Conservation (phyloP, 164 flowering plant species). For the Tetrastigma voinierianum region DNA sequence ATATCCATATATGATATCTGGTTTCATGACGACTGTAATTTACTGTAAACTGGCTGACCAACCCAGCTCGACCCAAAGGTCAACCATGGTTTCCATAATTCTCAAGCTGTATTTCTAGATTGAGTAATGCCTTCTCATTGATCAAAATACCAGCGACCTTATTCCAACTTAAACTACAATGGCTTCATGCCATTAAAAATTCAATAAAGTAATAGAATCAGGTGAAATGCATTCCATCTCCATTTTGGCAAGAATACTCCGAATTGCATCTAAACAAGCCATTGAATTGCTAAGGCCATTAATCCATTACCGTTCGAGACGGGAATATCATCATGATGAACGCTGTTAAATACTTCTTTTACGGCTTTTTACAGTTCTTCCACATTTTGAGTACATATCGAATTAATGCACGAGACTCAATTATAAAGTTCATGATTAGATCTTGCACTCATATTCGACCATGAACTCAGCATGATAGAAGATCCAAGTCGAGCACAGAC, state of each 20-base stretch:
- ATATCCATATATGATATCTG: constrained; percentile 73
- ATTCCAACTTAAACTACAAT: constrained; percentile 60
- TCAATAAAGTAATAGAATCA: constrained; percentile 54
- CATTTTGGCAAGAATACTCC: constrained; percentile 46
- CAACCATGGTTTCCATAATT: constrained; percentile 83
- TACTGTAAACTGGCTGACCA: constrained; percentile 49
- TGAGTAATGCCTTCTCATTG: constrained; percentile 40
- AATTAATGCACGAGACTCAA: constrained; percentile 57
- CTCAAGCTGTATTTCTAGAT: constrained; percentile 63
- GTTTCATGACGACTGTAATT: constrained; percentile 64
- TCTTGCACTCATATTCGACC: constrained; percentile 37
- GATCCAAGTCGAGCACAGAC: constrained; percentile 67
- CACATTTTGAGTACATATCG: constrained; percentile 83
- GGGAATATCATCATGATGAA: constrained; percentile 39
- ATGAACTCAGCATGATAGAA: constrained; percentile 52
- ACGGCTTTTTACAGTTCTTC: constrained; percentile 56
- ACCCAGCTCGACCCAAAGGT: constrained; percentile 76
- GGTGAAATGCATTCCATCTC: constrained; percentile 44
- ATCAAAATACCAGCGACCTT: constrained; percentile 52
- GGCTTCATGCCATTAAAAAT: constrained; percentile 65
- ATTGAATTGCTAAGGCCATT: constrained; percentile 74
- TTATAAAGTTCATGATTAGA: constrained; percentile 49
- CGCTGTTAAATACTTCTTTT: constrained; percentile 38
- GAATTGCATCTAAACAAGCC: constrained; percentile 70
- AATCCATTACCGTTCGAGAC: constrained; percentile 77